Evolutionary conservation across 2,329 filamentous ascomycete genomes (phyloP).

Genomic region (Knufia petricola): DNA sequence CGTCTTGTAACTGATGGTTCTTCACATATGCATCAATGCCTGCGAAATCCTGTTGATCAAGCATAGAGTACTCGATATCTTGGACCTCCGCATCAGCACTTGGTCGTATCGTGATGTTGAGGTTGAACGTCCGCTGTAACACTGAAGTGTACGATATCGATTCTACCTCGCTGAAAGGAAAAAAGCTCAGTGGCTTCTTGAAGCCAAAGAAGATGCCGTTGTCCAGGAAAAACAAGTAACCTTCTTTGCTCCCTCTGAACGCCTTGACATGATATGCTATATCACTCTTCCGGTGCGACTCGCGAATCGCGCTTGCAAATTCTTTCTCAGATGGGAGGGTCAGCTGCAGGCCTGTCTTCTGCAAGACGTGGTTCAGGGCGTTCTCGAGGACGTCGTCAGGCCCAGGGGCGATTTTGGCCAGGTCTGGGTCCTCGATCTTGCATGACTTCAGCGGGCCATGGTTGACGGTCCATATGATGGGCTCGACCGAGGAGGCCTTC

Average conservation of each 20-base stretch:
- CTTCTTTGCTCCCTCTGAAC: constrained; percentile 56
- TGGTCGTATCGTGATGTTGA: constrained; percentile 42
- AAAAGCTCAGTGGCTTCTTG: constrained; percentile 56
- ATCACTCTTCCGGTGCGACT: constrained; percentile 53
- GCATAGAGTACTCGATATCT: constrained; percentile 56
- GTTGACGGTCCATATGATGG: constrained; percentile 51
- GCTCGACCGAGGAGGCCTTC: constrained; percentile 43
- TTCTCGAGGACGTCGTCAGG: constrained; percentile 37
- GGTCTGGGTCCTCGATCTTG: constrained; percentile 12
- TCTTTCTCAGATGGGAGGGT: constrained; percentile 46
- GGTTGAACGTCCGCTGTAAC: constrained; percentile 56
- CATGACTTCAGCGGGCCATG: constrained; percentile 43
- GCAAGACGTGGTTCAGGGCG: constrained; percentile 43
- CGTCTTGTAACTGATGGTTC: constrained; percentile 51
- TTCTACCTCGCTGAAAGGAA: constrained; percentile 50
- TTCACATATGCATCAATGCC: constrained; percentile 56
- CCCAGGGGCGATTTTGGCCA: constrained; percentile 26
- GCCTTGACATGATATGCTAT: constrained; percentile 56
- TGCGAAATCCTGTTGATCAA: constrained; percentile 53
- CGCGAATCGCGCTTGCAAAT: constrained; percentile 50
- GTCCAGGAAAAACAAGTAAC: constrained; percentile 54
- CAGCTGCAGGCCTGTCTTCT: constrained; percentile 37
- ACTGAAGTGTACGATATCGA: constrained; percentile 55
- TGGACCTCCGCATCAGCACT: constrained; percentile 25
- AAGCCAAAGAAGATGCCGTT: constrained; percentile 55